Base-by-base conservation (phyloP, 2,329 filamentous ascomycete genomes). In the Colletotrichum cuscutae region DNA sequence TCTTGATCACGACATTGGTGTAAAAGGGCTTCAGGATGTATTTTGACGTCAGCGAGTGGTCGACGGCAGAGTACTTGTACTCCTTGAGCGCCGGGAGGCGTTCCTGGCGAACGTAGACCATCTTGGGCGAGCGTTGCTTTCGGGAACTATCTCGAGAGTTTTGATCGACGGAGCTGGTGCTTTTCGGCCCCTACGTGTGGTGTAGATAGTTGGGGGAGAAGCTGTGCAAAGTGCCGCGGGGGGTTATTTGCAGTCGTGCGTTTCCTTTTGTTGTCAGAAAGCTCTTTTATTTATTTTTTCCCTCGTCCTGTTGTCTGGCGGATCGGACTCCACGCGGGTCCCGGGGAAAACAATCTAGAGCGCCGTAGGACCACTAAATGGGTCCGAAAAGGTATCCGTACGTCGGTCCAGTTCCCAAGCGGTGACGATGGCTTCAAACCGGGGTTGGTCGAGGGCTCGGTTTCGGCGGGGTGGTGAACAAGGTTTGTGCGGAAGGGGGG, bases 1-100 rank as follows among this genome's bases (percentile, higher is more conserved):
- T 93, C 75, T 96, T 92, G 86, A 99, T 98, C 79, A 97, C 96
- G 77, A 97, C 89, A 84, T 97, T 92, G 80, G 92, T 97, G 88
- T 98, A 99, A 85, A 98, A 99, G 8, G 97, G 97, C 88, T 99
- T 98, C 79, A 99, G 87, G 76, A 99, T 90, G 86, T 98, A 98
- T 82, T 93, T 94, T 76, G 95, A 98, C 53, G 95, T 88, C 74
- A 98, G 87, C 72, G 95, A 98, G 82, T 94, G 94, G 84, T 99
- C 97, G 79, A 98, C 94, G 70, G 91, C 90, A 53, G 93, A 94
- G 88, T 99, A 99, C 85, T 97, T 97, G 91, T 99, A 99, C 84
- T 95, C 90, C 83, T 94, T 94, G 78, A 99, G 91, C 81, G 94
- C 94, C 52, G 93, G 91, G 75, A 99, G 92, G 85, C 94, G 92